These are phyloP conservation scores for Afroboletus lepidellus DNA, from an alignment of 1,284 basidiomycete species.

Conservation along the genomic window DNA sequence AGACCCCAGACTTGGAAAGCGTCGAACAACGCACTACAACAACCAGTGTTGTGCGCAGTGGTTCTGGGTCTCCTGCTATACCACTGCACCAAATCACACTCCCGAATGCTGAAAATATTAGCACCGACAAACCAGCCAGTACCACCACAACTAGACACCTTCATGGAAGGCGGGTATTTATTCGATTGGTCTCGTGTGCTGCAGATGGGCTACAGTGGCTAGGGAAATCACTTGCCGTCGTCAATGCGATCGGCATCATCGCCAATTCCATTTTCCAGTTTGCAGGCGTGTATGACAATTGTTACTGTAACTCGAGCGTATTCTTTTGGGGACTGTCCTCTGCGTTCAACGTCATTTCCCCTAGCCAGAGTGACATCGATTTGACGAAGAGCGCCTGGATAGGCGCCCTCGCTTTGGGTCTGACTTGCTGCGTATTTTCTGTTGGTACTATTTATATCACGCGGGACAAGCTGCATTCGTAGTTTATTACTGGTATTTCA, in stretches of 20 bases:
- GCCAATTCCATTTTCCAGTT: conserved; percentile 23
- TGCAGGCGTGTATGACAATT: conserved; percentile 20
- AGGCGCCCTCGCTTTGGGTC: conserved; percentile 14
- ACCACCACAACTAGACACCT: not conserved
- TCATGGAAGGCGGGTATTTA: not conserved
- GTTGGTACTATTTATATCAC: conserved; percentile 24
- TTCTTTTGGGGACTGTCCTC: not conserved
- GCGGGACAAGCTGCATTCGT: conserved; percentile 12
- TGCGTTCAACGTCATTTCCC: conserved; percentile 16
- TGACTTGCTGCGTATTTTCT: conserved; percentile 13
- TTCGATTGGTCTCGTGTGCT: not conserved
- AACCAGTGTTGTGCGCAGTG: not conserved
- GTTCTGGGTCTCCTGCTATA: not conserved
- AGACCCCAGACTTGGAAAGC: conserved; percentile 1
- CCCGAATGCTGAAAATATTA: not conserved
- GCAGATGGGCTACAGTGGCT: conserved; percentile 24
- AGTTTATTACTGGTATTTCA: too few relatives aligned
- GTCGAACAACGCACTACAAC: not conserved
- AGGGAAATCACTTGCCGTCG: conserved; percentile 24
- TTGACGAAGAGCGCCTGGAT: conserved; percentile 17
- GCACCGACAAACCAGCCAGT: not conserved
- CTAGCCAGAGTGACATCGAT: not conserved
- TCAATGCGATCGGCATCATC: conserved; percentile 24
- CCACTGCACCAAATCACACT: not conserved
- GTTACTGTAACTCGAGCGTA: conserved; percentile 26